phyloP scores from a whole-genome alignment of 1,284 basidiomycete genomes.

The Takashimella koratensis region DNA sequence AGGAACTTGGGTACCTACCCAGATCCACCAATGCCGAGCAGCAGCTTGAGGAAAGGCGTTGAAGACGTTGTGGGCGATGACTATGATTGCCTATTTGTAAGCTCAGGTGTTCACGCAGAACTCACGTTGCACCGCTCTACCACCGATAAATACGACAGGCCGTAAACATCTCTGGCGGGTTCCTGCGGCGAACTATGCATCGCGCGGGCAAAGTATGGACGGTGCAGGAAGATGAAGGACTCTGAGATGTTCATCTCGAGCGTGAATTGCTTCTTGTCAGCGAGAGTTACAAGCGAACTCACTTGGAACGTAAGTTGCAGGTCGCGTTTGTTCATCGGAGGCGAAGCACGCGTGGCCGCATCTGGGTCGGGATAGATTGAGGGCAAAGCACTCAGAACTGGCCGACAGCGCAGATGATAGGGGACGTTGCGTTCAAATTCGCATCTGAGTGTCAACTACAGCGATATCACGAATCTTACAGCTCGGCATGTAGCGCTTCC shows the following conservation, averaged over 20 bases:
- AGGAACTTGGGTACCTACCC: neutral
- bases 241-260: constrained; percentile 12
- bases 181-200: constrained; percentile 10
- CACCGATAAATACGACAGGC: constrained; percentile 12
- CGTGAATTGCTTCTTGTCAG: constrained; percentile 7
- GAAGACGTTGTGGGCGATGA: constrained; percentile 8
- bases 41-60: constrained; percentile 4
- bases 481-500: constrained; percentile 3
- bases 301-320: constrained; percentile 11
- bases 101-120: neutral
- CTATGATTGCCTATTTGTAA: constrained; percentile 10
- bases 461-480: constrained; percentile 1
- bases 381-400: constrained; percentile 2
- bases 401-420: constrained; percentile 10
- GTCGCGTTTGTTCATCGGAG: constrained; percentile 6
- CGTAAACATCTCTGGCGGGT: constrained; percentile 7
- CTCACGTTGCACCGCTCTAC: constrained; percentile 15
- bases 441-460: neutral
- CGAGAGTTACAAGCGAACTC: neutral
- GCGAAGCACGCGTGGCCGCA: neutral
- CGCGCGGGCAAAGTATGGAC: constrained; percentile 16
- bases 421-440: constrained; percentile 9
- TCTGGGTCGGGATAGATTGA: constrained; percentile 6
- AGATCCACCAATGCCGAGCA: constrained; percentile 5
- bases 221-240: constrained; percentile 8